Evolutionary conservation across 108 stramenopile species (phyloP), one percentile per base, ranked within the genome.

Genomic region (Ochromonas danica): DNA sequence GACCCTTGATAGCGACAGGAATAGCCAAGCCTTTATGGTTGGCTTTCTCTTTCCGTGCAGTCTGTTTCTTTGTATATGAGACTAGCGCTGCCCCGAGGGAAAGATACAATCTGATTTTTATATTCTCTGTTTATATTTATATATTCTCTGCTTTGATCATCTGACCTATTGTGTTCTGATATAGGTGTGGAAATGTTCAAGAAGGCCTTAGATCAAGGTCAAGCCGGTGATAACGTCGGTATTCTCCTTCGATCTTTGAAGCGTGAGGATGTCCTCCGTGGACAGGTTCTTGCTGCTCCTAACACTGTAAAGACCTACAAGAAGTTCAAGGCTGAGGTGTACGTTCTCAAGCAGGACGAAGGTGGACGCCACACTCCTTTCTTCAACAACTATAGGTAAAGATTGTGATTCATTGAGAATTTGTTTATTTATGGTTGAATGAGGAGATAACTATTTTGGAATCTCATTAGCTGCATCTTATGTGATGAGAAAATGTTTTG

Each of bases 361-460:
- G 98, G 98, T 22, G 98, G 98, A 28, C 91, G 98, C 79, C 98
- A 99, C 91, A 97, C 93, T 38, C 98, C 98, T 41, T 99, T 97
- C 92, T 93, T 99, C 86, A 84, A 89, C 79, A 96, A 97, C 85
- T 99, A 99, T 89, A 83, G 94, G 63, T 67, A 67, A 67, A 22
- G 22, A 51, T 51, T 14, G 22, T 70, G n/a, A n/a, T n/a, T n/a
- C n/a, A n/a, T n/a, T 25, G 25, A 25, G 57, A 25, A 25, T 25
- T 60, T 25, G 25, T 60, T 25, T 25, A 60, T 25, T 60, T 60
- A 60, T 60, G 25, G n/a, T 60, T 60, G 25, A 25, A 25, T 25
- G 25, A 25, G n/a, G 25, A 60, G n/a, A n/a, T n/a, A n/a, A n/a
- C n/a, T n/a, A 57, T 17, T 22, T 10, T 57, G 51, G 51, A 57